Percentiles rank a stretch among this genome's conserved stretches.
These are phyloP conservation scores for Wickerhamiella cacticola DNA, from an alignment of 805 yeast species.

Conservation along the genomic window DNA sequence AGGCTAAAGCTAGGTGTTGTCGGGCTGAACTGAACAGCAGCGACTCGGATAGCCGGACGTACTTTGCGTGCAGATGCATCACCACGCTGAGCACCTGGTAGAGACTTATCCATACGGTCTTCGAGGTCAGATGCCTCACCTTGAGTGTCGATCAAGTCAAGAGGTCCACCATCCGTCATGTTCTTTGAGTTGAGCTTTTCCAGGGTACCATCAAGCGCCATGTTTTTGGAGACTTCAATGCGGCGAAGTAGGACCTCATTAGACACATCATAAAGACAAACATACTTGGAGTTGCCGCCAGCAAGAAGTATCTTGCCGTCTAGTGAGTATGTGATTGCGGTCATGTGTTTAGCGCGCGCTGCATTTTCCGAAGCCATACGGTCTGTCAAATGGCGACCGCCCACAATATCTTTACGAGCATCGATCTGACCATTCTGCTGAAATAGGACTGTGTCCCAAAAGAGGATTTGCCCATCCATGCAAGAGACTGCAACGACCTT, in stretches of 20 bases:
- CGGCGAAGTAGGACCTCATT: conserved; percentile 76
- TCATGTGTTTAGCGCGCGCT: conserved; percentile 71
- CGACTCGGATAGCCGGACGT: conserved; percentile 74
- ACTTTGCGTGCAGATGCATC: conserved; percentile 66
- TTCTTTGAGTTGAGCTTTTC: conserved; percentile 64
- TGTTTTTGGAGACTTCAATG: conserved; percentile 75
- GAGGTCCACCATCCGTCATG: conserved; percentile 79
- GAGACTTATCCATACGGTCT: conserved; percentile 57
- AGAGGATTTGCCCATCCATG: conserved; percentile 71
- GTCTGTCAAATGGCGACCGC: conserved; percentile 71
- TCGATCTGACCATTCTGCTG: conserved; percentile 75
- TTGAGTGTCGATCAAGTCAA: conserved; percentile 67
- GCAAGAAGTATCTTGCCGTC: conserved; percentile 84
- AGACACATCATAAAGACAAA: conserved; percentile 80
- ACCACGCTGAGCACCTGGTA: conserved; percentile 82
- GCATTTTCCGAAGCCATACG: conserved; percentile 71
- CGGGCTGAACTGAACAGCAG: conserved; percentile 73
- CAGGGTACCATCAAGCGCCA: conserved; percentile 82
- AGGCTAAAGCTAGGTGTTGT: conserved; percentile 85
- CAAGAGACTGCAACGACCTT: conserved; percentile 80
- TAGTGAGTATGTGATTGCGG: conserved; percentile 69
- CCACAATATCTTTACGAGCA: conserved; percentile 68
- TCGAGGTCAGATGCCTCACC: conserved; percentile 82
- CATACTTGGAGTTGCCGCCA: conserved; percentile 84
- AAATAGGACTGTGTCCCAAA: conserved; percentile 74